phyloP scores from a whole-genome alignment of 768 basidiomycete species.

The Trametes coccinea region DNA sequence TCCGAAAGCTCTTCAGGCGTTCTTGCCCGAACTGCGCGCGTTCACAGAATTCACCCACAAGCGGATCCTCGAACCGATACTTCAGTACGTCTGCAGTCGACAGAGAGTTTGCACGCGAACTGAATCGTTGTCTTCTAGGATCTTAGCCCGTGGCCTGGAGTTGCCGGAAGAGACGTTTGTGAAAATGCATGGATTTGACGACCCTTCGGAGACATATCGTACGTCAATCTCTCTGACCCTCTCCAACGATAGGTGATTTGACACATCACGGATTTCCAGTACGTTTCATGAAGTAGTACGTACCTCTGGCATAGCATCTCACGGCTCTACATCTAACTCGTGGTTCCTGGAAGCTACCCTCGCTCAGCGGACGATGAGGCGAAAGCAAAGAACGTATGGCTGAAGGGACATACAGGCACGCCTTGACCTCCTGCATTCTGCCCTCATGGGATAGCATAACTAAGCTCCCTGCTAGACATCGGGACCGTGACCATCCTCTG shows the following conservation, averaged over 20 bases:
- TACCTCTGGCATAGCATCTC: neutral
- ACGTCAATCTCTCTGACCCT: neutral
- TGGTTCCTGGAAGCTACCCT: constrained; percentile 27
- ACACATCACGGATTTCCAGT: too few species aligned
- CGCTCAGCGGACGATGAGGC: constrained; percentile 35
- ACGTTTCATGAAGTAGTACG: constrained; percentile 28
- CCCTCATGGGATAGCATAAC: neutral
- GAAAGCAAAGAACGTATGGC: constrained; percentile 35
- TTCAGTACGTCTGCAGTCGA: constrained; percentile 36
- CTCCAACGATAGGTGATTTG: too few species aligned
- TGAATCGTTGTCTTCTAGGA: constrained; percentile 21
- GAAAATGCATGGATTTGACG: constrained; percentile 40
- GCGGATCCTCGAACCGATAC: constrained; percentile 47
- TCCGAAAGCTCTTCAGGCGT: constrained; percentile 50
- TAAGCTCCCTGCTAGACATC: constrained; percentile 1
- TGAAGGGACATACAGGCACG: constrained; percentile 40
- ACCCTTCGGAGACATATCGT: constrained; percentile 40
- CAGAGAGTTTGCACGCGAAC: too few species aligned
- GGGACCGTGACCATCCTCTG: constrained; percentile 36
- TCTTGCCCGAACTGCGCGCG: constrained; percentile 51
- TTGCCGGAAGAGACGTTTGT: constrained; percentile 48
- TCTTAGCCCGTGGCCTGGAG: constrained; percentile 47
- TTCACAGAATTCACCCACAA: constrained; percentile 53
- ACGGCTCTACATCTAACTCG: neutral
- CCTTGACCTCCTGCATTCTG: neutral